Percentiles rank a stretch among this genome's conserved stretches.
Conservation (phyloP, 352 stramenopile species). For the Elongisporangium undulatum region DNA sequence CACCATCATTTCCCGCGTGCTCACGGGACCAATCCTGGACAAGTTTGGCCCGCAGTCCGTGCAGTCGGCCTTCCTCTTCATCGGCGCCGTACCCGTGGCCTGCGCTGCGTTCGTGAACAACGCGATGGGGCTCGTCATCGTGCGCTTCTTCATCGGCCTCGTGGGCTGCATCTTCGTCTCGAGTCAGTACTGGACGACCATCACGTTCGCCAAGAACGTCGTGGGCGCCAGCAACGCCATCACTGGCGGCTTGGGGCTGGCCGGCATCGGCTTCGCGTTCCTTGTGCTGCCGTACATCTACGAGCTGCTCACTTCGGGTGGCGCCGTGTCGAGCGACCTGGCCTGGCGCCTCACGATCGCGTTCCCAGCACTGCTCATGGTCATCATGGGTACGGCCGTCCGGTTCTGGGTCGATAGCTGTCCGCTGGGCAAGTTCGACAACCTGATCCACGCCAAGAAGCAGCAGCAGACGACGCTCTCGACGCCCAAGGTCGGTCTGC, state of each 20-base stretch:
- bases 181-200: constrained; percentile 93
- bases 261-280: constrained; percentile 90
- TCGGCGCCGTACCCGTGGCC: constrained; percentile 84
- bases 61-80: constrained; percentile 78
- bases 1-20: constrained; percentile 91
- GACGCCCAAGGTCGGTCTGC: constrained; percentile 18
- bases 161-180: constrained; percentile 93
- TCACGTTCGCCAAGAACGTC: constrained; percentile 94
- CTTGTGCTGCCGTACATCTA: constrained; percentile 89
- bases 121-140: constrained; percentile 59
- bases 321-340: constrained; percentile 59
- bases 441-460: constrained; percentile 65
- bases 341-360: constrained; percentile 91
- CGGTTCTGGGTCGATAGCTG: constrained; percentile 83
- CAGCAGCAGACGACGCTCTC: constrained; percentile 9
- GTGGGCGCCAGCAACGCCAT: constrained; percentile 93
- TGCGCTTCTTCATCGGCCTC: constrained; percentile 95
- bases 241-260: constrained; percentile 89
- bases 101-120: constrained; percentile 86
- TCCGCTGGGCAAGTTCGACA: constrained; percentile 91
- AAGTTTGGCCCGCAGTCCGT: constrained; percentile 85
- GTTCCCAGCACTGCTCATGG: constrained; percentile 84
- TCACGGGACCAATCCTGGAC: constrained; percentile 92
- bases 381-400: constrained; percentile 72
- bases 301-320: constrained; percentile 63